A percentile compares a stretch with the other conserved stretches of the same genome.
phyloP scores from a whole-genome alignment of 2,329 filamentous ascomycete species.

The Shiraia sp. region DNA sequence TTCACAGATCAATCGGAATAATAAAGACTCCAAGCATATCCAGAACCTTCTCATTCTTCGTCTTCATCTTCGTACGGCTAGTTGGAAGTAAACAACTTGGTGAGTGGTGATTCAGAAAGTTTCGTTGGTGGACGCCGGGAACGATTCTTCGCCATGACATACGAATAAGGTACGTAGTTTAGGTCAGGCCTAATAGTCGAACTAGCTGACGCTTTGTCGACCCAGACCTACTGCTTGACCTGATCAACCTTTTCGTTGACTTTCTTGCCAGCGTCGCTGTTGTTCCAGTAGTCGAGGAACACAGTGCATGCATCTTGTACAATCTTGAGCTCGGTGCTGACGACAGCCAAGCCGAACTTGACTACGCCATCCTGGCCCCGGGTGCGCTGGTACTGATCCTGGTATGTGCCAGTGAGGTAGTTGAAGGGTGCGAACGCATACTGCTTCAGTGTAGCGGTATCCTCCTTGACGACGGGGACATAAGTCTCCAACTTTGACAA shows the following conservation, averaged over 20 bases:
- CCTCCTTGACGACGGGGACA: constrained; percentile 53
- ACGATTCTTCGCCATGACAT: no score
- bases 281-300: constrained; percentile 35
- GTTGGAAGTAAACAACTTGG: no score
- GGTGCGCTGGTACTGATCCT: constrained; percentile 47
- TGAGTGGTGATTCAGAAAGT: no score
- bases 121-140: no score
- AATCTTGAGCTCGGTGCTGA: constrained; percentile 47
- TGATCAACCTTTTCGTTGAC: constrained; percentile 40
- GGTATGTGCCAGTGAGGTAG: constrained; percentile 43
- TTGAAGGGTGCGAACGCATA: constrained; percentile 38
- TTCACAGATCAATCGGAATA: no score
- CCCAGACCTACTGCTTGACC: constrained; percentile 35
- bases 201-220: no score
- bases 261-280: constrained; percentile 33
- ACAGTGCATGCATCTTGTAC: constrained; percentile 38
- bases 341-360: constrained; percentile 41
- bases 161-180: no score
- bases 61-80: no score
- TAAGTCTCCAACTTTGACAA: constrained; percentile 42
- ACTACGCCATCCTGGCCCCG: constrained; percentile 39
- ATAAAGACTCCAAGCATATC: no score
- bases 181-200: no score
- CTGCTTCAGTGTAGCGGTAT: constrained; percentile 49
- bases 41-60: no score